Conservation (phyloP, 768 basidiomycete species). For the Lentinula sp. region DNA sequence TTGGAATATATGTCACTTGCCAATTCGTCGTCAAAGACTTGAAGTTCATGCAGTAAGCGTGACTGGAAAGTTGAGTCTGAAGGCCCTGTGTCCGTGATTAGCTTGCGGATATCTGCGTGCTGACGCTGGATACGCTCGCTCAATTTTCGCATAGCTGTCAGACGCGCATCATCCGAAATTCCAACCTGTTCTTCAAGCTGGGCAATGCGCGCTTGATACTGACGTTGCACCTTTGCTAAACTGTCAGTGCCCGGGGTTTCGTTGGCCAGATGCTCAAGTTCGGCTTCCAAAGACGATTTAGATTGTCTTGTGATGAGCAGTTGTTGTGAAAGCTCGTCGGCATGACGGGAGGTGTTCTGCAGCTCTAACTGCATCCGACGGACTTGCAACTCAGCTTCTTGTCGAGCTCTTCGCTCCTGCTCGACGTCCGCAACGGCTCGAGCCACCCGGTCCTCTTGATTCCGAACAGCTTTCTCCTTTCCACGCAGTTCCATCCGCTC, state of each 20-base stretch:
- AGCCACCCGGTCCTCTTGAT: constrained; percentile 54
- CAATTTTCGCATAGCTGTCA: constrained; percentile 44
- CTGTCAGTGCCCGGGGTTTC: constrained; percentile 49
- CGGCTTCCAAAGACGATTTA: constrained; percentile 59
- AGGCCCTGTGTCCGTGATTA: constrained; percentile 51
- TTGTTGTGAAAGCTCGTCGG: constrained; percentile 49
- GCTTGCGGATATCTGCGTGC: constrained; percentile 65
- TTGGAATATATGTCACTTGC: constrained; percentile 40
- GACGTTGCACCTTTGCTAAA: constrained; percentile 52
- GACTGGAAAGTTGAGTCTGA: constrained; percentile 58
- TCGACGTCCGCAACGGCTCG: constrained; percentile 57
- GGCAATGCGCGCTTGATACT: constrained; percentile 57
- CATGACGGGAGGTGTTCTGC: constrained; percentile 46
- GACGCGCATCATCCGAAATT: constrained; percentile 45
- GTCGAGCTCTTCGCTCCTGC: constrained; percentile 59
- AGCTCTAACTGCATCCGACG: constrained; percentile 59
- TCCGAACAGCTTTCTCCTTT: constrained; percentile 59
- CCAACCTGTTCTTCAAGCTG: constrained; percentile 58
- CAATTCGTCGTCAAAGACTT: constrained; percentile 52
- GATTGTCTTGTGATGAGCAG: constrained; percentile 49
- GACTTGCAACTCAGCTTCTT: constrained; percentile 57
- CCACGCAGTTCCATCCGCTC: constrained; percentile 60
- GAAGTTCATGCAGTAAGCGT: constrained; percentile 56
- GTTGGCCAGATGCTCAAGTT: constrained; percentile 60
- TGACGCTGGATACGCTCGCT: constrained; percentile 60